These are phyloP conservation scores for Leishmania amazonensis DNA, from an alignment of 208 protist genomes.

Conservation along the genomic window DNA sequence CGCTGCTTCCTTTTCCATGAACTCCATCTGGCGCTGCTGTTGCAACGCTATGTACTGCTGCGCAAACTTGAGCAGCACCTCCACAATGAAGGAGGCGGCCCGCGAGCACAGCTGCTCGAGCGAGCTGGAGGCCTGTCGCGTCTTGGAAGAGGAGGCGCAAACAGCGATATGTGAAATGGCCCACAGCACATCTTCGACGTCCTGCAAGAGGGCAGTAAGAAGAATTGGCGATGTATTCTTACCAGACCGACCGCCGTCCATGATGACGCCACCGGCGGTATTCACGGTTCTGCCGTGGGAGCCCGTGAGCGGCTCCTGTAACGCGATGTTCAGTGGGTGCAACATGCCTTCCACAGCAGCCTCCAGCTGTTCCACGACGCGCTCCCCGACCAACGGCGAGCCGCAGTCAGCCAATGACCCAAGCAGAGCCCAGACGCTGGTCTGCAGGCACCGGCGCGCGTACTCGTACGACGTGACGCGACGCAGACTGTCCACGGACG, in stretches of 20 bases:
- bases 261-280: neutral
- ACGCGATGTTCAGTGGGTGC: slow-evolving; percentile 32
- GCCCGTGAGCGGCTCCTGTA: slow-evolving; percentile 33
- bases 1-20: slow-evolving; percentile 17
- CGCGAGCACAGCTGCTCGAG: slow-evolving; percentile 23
- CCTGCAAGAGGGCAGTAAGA: slow-evolving; percentile 22
- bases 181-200: slow-evolving; percentile 44
- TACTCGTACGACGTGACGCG: slow-evolving; percentile 24
- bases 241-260: neutral
- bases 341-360: slow-evolving; percentile 43
- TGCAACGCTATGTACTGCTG: slow-evolving; percentile 58
- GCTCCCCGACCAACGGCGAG: slow-evolving; percentile 4
- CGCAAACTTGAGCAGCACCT: slow-evolving; percentile 39
- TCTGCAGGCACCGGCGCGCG: slow-evolving; percentile 21
- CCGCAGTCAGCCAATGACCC: slow-evolving; percentile 10
- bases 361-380: slow-evolving; percentile 23
- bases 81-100: slow-evolving; percentile 9
- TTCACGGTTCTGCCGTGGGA: slow-evolving; percentile 5
- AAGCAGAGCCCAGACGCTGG: slow-evolving; percentile 8
- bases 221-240: slow-evolving; percentile 14
- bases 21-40: slow-evolving; percentile 56
- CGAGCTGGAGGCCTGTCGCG: neutral
- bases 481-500: slow-evolving; percentile 17
- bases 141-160: neutral
- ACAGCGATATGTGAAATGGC: slow-evolving; percentile 10